Base-by-base conservation (phyloP, 495 filamentous ascomycete species). In the Pyrenula aspistea region DNA sequence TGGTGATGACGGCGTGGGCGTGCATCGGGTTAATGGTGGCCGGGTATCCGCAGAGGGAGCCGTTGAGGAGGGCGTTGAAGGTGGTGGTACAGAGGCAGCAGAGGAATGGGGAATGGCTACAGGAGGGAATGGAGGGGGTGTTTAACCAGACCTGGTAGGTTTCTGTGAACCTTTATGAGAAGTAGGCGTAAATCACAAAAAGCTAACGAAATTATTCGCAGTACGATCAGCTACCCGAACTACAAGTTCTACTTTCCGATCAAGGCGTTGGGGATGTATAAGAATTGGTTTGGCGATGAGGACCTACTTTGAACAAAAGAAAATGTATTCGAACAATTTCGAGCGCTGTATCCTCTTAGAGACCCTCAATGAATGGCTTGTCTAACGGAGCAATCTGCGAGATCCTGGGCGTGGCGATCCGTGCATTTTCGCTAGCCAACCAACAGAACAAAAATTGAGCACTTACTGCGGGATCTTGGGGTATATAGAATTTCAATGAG, bases 191-290 rank as follows among this genome's bases (percentile, higher is more conserved):
- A 22, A 19, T 19, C n/a, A n/a, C n/a, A n/a, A n/a, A n/a, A n/a
- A n/a, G n/a, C n/a, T 42, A 42, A 42, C 15, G 31, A 42, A 15
- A 42, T 8, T 15, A 42, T 42, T 15, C 31, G 15, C 62, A 88
- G 85, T 71, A 97, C 97, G 92, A 98, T 98, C 56, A 93, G 92
- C 2, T 98, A 98, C 65, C 93, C 93, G 57, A 98, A 98, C 73
- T 98, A 98, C 77, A 98, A 98, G 75, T 91, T 95, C 69, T 87
- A 85, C 55, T 98, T 96, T 70, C 84, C 93, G 4, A 90, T 96
- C 62, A 94, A 92, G 63, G 93, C 93, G 2, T 67, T 98, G 24
- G 93, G 93, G 10, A 83, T 95, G 79, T 98, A 85, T 73, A 85
- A 87, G 15, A 80, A 71, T 63, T 79, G 75, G 58, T 95, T 86